Conservation (phyloP, 2,329 filamentous ascomycete genomes). For the Xylariaceae sp. region DNA sequence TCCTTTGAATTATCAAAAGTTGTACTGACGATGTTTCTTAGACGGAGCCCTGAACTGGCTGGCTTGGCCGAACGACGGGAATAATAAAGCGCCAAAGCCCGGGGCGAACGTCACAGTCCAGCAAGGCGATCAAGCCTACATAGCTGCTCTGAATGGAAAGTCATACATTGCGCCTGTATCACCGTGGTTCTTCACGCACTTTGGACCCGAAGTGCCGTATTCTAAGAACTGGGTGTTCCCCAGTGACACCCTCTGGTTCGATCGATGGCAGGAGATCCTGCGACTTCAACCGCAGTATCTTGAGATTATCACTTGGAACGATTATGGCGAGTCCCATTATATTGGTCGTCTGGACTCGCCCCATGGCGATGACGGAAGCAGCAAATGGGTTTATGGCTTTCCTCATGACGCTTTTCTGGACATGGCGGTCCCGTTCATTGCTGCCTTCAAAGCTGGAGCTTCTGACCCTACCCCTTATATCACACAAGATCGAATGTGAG, state of each 20-base stretch:
- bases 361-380: slow-evolving; percentile 33
- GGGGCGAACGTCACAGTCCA: slow-evolving; percentile 38
- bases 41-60: slow-evolving; percentile 45
- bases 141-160: slow-evolving; percentile 11
- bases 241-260: slow-evolving; percentile 56
- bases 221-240: slow-evolving; percentile 57
- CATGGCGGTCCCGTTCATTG: slow-evolving; percentile 48
- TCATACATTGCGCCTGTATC: slow-evolving; percentile 51
- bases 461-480: slow-evolving; percentile 39
- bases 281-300: slow-evolving; percentile 38
- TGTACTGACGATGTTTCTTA: slow-evolving; percentile 23
- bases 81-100: slow-evolving; percentile 45
- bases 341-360: slow-evolving; percentile 25
- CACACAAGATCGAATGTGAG: slow-evolving; percentile 42
- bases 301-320: slow-evolving; percentile 45
- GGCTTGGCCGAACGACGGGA: slow-evolving; percentile 41
- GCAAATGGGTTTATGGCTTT: slow-evolving; percentile 31
- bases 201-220: slow-evolving; percentile 35
- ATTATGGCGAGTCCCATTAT: slow-evolving; percentile 43
- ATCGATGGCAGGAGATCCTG: slow-evolving; percentile 52
- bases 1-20: too few relatives aligned
- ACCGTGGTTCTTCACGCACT: slow-evolving; percentile 56
- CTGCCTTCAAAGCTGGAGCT: slow-evolving; percentile 46
- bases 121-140: slow-evolving; percentile 18
- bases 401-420: slow-evolving; percentile 48